Base-by-base conservation (phyloP, 306 rosid genomes). In the Begonia loranthoides region DNA sequence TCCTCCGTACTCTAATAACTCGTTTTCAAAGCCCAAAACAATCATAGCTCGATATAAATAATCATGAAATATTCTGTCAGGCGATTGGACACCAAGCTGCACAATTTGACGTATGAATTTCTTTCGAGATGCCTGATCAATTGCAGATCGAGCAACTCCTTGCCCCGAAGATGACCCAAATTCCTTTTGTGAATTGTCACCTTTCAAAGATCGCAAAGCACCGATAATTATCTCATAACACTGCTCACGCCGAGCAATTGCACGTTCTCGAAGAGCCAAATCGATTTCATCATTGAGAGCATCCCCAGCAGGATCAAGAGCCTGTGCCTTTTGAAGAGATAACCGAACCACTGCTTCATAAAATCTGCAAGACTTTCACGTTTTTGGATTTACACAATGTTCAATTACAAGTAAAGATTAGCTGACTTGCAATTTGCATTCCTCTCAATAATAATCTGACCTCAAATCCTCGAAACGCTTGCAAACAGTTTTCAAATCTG, bases 301-400 rank as follows among this genome's bases (percentile, higher is more conserved):
- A 78, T 86, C 90, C 45, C 92, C 88, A 12, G 84, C 79, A 7
- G 95, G 94, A 58, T 90, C 99, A 56, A 86, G 79, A 70, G 94
- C 84, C 68, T 86, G 95, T 59, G 96, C 95, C 80, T 90, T 90
- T 71, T 90, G 99, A 60, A 90, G 80, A 68, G 99, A 92, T 61
- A 90, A 75, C 58, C 75, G 83, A 63, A 90, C 95, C 45, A 90
- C 99, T 14, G 96, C 96, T 74, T 90, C 99, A 71, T 90, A 90
- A 76, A 82, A 90, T 73, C 99, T 86, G 87, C 73, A 83, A 62
- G 17, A 2, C 24, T 52, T 39, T 50, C 57, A 54, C 45, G 50
- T 28, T 41, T 66, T 50, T 73, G 59, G 51, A 54, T 58, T 60
- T 49, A 67, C 56, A 70, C 45, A 51, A 0, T 2, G 36, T 3